Conservation (phyloP, 2,329 filamentous ascomycete species). For the Botrytis porri region DNA sequence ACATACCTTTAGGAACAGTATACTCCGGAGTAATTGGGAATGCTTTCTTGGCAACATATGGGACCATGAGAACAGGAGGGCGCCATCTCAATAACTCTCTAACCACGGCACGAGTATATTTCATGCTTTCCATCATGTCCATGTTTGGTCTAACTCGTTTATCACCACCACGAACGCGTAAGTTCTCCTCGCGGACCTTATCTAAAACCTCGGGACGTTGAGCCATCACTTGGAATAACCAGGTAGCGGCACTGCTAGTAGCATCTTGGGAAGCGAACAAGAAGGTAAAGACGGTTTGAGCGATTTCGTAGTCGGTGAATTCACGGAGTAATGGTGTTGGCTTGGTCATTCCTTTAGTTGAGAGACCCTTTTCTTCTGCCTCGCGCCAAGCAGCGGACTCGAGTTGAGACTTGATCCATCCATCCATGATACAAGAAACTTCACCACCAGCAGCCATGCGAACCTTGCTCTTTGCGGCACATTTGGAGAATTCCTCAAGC, state of each 20-base stretch:
- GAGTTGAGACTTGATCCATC: conserved; percentile 86
- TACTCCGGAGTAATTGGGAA: conserved; percentile 88
- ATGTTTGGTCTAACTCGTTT: conserved; percentile 67
- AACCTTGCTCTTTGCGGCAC: conserved; percentile 88
- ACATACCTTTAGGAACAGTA: conserved; percentile 80
- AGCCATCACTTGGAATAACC: conserved; percentile 92
- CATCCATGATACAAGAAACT: conserved; percentile 90
- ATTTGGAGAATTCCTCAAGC: conserved; percentile 82
- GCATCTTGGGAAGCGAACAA: conserved; percentile 97
- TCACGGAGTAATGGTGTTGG: conserved; percentile 77
- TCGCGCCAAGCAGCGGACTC: conserved; percentile 80
- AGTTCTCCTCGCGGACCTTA: conserved; percentile 87
- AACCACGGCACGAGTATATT: conserved; percentile 87
- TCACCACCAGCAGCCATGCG: conserved; percentile 87
- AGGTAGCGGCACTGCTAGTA: conserved; percentile 88
- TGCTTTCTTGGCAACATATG: conserved; percentile 89
- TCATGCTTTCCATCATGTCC: conserved; percentile 84
- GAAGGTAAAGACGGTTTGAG: conserved; percentile 93
- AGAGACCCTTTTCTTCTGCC: conserved; percentile 69
- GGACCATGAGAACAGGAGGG: conserved; percentile 95
- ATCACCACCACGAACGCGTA: conserved; percentile 72
- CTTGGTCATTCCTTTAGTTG: conserved; percentile 70
- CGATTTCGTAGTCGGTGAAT: conserved; percentile 88
- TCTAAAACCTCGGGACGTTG: conserved; percentile 91
- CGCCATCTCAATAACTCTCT: conserved; percentile 90